Evolutionary conservation across 2,329 filamentous ascomycete genomes (phyloP).

Genomic region (Grosmannia clavigera): DNA sequence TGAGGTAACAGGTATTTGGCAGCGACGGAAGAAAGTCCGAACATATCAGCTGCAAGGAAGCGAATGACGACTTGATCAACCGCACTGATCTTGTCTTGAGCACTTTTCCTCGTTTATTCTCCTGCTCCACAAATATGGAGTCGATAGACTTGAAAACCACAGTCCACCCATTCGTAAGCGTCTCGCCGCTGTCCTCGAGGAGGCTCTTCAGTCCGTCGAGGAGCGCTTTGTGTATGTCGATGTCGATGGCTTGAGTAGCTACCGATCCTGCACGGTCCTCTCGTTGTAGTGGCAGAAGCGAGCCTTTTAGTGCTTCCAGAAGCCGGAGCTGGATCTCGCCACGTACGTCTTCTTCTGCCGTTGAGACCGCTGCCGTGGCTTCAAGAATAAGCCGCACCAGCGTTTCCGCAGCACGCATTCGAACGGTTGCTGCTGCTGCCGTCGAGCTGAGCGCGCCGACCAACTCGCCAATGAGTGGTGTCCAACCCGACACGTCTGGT

Average conservation of each 20-base stretch:
- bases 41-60: constrained; percentile 80
- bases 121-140: constrained; percentile 54
- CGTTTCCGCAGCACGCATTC: constrained; percentile 51
- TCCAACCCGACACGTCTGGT: constrained; percentile 64
- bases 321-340: constrained; percentile 60
- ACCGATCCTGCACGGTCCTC: constrained; percentile 41
- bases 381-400: constrained; percentile 46
- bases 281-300: constrained; percentile 46
- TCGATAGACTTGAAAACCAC: constrained; percentile 75
- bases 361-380: constrained; percentile 41
- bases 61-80: constrained; percentile 77
- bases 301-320: constrained; percentile 51
- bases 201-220: constrained; percentile 72
- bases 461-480: constrained; percentile 45
- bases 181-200: constrained; percentile 80
- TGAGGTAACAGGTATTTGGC: constrained; percentile 58
- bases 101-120: constrained; percentile 16
- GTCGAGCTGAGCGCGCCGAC: constrained; percentile 36
- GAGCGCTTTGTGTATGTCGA: constrained; percentile 69
- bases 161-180: constrained; percentile 71
- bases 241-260: constrained; percentile 49
- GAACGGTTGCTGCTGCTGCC: constrained; percentile 36
- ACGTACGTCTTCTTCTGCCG: constrained; percentile 36
- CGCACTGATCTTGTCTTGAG: constrained; percentile 52
- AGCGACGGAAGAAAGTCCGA: constrained; percentile 79